These are phyloP conservation scores for Leccinellum luteum DNA, from an alignment of 768 basidiomycete species.

Conservation along the genomic window DNA sequence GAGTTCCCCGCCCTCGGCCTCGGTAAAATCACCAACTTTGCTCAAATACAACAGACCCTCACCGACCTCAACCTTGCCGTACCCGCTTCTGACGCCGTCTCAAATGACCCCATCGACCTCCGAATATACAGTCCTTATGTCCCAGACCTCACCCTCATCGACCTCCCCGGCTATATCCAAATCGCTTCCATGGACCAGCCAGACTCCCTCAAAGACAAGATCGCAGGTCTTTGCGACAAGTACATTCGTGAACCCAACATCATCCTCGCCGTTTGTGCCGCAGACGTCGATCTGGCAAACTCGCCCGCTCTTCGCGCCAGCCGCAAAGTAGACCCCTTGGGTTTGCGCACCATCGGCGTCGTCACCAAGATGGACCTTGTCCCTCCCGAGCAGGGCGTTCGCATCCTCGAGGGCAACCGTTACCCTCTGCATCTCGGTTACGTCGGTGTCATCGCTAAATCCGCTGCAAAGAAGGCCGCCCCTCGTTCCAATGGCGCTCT, in stretches of 20 bases:
- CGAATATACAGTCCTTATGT: conserved; percentile 95
- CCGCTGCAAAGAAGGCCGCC: conserved; percentile 52
- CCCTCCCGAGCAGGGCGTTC: conserved; percentile 74
- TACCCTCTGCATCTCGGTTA: conserved; percentile 98
- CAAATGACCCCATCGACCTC: conserved; percentile 93
- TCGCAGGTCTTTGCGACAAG: conserved; percentile 83
- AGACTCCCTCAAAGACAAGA: conserved; percentile 90
- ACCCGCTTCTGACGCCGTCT: conserved; percentile 85
- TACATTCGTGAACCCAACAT: conserved; percentile 99
- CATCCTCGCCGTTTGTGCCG: conserved; percentile 97
- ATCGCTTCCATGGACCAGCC: conserved; percentile 95
- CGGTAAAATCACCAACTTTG: conserved; percentile 87
- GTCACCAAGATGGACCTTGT: conserved; percentile 99
- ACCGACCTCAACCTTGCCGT: conserved; percentile 95
- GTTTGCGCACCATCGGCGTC: conserved; percentile 94
- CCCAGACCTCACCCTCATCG: conserved; percentile 96
- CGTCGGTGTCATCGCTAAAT: conserved; percentile 92
- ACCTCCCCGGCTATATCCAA: conserved; percentile 96
- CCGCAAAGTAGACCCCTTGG: conserved; percentile 91
- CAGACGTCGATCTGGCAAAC: conserved; percentile 98
- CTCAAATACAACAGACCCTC: conserved; percentile 87
- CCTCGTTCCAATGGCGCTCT: conserved; percentile 50
- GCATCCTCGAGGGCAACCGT: conserved; percentile 81
- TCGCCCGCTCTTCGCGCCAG: conserved; percentile 94
- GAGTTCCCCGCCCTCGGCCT: conserved; percentile 91